Percentiles rank a stretch among this genome's conserved stretches.
These are phyloP conservation scores for Halophytophthora polymorphica DNA, from an alignment of 352 stramenopile genomes.

Conservation along the genomic window DNA sequence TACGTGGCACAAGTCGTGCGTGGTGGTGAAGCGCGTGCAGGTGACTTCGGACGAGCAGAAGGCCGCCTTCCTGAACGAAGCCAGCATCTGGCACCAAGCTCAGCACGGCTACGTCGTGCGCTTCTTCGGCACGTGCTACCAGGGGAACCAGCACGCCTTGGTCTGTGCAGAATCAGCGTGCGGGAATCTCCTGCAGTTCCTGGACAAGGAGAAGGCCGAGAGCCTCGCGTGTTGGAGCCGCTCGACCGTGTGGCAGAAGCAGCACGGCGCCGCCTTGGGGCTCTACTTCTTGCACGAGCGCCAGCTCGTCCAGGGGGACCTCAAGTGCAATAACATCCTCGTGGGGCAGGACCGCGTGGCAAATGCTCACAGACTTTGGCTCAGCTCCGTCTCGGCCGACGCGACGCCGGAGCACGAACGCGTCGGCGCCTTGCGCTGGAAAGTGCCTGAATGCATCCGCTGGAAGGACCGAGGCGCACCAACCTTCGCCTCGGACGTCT, in stretches of 20 bases:
- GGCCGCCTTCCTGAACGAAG: constrained; percentile 35
- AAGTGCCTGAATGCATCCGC: constrained; percentile 26
- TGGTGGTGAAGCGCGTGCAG: constrained; percentile 16
- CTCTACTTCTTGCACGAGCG: constrained; percentile 38
- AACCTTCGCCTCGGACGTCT: constrained; percentile 36
- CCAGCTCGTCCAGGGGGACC: constrained; percentile 28
- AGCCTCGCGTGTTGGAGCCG: not conserved
- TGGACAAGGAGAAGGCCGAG: constrained; percentile 5
- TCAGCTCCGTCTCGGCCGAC: constrained; percentile 8
- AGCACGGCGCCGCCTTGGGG: constrained; percentile 29
- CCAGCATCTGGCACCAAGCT: constrained; percentile 87
- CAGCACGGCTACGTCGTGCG: constrained; percentile 84
- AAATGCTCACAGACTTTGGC: constrained; percentile 30
- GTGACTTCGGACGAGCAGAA: not conserved
- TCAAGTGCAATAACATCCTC: constrained; percentile 73
- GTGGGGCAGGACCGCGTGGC: constrained; percentile 19
- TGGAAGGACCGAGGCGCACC: not conserved
- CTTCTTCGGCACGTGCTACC: constrained; percentile 44
- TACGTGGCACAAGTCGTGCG: constrained; percentile 3
- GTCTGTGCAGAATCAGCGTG: constrained; percentile 24
- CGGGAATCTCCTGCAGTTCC: constrained; percentile 22
- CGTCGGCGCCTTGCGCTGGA: constrained; percentile 15
- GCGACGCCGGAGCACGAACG: not conserved
- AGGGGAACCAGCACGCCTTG: constrained; percentile 13
- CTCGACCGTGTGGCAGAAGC: constrained; percentile 19